Conservation (phyloP, 495 filamentous ascomycete genomes). For the Xylaria bambusicola region DNA sequence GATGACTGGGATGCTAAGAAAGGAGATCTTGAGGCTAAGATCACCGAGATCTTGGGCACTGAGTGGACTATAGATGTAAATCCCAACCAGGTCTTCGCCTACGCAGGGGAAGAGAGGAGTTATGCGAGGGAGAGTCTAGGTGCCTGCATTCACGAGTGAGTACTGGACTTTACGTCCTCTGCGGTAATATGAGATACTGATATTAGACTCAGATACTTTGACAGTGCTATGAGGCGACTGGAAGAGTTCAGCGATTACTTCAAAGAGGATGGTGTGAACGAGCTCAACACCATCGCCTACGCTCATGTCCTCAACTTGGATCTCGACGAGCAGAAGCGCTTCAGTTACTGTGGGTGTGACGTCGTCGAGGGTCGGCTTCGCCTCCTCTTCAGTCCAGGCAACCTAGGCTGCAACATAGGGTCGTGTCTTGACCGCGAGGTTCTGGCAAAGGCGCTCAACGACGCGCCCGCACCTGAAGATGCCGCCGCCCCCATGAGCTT, state of each 20-base stretch:
- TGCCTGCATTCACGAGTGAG: conserved; percentile 46
- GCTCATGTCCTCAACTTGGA: conserved; percentile 51
- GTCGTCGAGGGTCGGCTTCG: conserved; percentile 48
- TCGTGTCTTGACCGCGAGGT: conserved; percentile 35
- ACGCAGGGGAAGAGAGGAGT: conserved; percentile 38
- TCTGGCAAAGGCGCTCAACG: conserved; percentile 46
- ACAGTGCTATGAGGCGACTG: conserved; percentile 42
- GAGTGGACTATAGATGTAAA: conserved; percentile 53
- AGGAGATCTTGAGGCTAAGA: conserved; percentile 41
- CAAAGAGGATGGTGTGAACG: conserved; percentile 40
- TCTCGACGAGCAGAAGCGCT: conserved; percentile 42
- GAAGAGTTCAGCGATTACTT: conserved; percentile 37
- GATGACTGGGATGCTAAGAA: conserved; percentile 55
- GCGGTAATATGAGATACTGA: background rate
- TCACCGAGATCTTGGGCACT: conserved; percentile 45
- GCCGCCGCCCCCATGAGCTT: conserved; percentile 41
- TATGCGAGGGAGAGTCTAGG: conserved; percentile 51
- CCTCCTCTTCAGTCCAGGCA: conserved; percentile 45
- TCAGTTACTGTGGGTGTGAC: conserved; percentile 48
- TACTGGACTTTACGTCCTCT: background rate
- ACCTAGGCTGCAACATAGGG: conserved; percentile 49
- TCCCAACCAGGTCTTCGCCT: conserved; percentile 49
- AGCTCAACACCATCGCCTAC: conserved; percentile 51
- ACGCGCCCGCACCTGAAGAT: conserved; percentile 35
- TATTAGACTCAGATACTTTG: conserved; percentile 38